Conservation (phyloP, 176 grass and related monocot genomes). For the Ensete glaucum region DNA sequence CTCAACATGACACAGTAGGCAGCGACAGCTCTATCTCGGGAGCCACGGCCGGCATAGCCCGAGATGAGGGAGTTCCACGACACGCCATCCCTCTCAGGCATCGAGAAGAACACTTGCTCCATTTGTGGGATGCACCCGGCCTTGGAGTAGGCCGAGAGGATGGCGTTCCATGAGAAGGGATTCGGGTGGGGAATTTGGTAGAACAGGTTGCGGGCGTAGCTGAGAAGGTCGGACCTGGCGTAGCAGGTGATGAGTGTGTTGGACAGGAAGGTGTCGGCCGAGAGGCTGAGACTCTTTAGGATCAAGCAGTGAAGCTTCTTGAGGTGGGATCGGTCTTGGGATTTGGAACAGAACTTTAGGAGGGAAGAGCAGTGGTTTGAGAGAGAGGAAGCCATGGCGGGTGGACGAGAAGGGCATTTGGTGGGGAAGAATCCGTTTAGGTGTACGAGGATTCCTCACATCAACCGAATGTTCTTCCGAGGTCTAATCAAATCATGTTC, state of each 20-base stretch:
- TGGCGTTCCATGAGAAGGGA: slow-evolving; percentile 40
- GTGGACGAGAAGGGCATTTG: not conserved
- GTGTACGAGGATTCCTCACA: too few relatives aligned
- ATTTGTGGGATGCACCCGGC: slow-evolving; percentile 11
- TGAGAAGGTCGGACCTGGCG: slow-evolving; percentile 22
- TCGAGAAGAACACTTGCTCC: slow-evolving; percentile 28
- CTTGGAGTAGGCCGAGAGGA: slow-evolving; percentile 43
- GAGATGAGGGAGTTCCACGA: slow-evolving; percentile 55
- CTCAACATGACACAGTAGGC: slow-evolving; percentile 26
- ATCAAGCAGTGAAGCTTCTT: slow-evolving; percentile 28
- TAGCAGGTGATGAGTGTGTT: slow-evolving; percentile 40
- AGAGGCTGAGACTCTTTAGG: slow-evolving; percentile 22
- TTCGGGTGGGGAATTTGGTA: slow-evolving; percentile 33
- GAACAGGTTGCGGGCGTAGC: slow-evolving; percentile 38
- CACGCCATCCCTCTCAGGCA: slow-evolving; percentile 28
- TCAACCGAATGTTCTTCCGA: too few relatives aligned
- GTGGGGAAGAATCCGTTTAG: too few relatives aligned
- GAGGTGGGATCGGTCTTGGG: not conserved
- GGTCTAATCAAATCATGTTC: too few relatives aligned
- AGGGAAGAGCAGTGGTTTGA: slow-evolving; percentile 32
- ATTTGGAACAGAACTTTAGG: slow-evolving; percentile 22
- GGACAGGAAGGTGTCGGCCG: slow-evolving; percentile 28
- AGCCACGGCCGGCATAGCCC: slow-evolving; percentile 21
- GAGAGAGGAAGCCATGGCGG: slow-evolving; percentile 22
- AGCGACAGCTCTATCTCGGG: not conserved